Conservation (phyloP, 2,329 filamentous ascomycete species). For the Metarhizium brunneum region DNA sequence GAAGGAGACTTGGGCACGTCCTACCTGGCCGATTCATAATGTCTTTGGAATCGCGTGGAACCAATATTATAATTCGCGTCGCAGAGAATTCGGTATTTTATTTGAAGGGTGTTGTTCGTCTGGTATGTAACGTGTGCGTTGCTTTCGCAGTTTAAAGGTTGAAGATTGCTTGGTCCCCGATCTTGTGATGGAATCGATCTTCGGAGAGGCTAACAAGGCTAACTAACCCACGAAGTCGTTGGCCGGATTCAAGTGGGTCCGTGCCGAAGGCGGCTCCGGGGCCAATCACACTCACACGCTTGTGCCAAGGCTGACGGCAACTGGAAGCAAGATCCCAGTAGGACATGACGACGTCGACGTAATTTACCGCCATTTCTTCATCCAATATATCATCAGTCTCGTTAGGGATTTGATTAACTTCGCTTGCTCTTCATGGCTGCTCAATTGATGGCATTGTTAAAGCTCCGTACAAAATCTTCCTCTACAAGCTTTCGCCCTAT, state of each 20-base stretch:
- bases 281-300: constrained; percentile 17
- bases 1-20: constrained; percentile 18
- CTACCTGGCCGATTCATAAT: constrained; percentile 55
- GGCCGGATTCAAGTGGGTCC: constrained; percentile 31
- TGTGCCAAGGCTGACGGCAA: constrained; percentile 12
- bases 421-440: background rate
- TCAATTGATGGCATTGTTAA: constrained; percentile 19
- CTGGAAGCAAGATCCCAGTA: background rate
- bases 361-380: no score
- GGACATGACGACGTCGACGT: no score
- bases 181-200: constrained; percentile 4
- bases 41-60: constrained; percentile 11
- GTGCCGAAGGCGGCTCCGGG: constrained; percentile 18
- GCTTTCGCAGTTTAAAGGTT: background rate
- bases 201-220: constrained; percentile 16
- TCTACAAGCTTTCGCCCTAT: constrained; percentile 48
- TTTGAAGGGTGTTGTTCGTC: background rate
- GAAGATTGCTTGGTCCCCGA: background rate
- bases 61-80: background rate
- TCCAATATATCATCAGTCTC: background rate
- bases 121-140: background rate
- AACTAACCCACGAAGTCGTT: constrained; percentile 15
- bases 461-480: constrained; percentile 42
- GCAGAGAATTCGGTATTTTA: background rate
- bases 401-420: background rate